Conservation (phyloP, 163 green algal species). For the Chlamydomonas reinhardtii region DNA sequence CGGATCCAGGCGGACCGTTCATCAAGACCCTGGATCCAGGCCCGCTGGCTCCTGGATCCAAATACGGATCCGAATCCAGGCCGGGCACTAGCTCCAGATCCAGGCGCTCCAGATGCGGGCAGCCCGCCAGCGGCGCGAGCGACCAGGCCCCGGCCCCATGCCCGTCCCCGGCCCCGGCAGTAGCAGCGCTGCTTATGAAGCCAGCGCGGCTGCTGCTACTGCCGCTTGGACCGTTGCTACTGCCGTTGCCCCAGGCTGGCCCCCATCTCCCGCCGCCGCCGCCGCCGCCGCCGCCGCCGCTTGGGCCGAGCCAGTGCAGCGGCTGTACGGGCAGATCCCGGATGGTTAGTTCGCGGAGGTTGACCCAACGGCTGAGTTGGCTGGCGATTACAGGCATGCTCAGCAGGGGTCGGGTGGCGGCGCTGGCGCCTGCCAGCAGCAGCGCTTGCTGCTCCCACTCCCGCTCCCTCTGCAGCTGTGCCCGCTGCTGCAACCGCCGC, state of each 20-base stretch:
- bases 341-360: constrained; percentile 12
- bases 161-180: too few species aligned
- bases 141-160: constrained; percentile 4
- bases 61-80: neutral
- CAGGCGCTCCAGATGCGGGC: neutral
- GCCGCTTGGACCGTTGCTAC: too few species aligned
- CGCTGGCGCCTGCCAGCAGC: neutral
- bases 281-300: too few species aligned
- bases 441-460: neutral
- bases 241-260: too few species aligned
- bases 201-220: neutral
- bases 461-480: neutral
- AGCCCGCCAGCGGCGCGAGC: constrained; percentile 2
- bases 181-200: too few species aligned
- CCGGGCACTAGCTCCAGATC: constrained; percentile 9
- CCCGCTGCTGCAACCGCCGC: neutral
- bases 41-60: too few species aligned
- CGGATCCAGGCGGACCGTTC: too few species aligned
- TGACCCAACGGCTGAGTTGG: constrained; percentile 29
- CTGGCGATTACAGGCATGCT: neutral
- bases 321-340: constrained; percentile 20
- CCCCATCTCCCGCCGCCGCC: too few species aligned
- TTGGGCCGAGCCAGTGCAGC: neutral
- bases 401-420: too few species aligned
- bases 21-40: too few species aligned